A percentile compares a stretch with the other conserved stretches of the same genome.
These are phyloP conservation scores for Blastobotrys attinorum DNA, from an alignment of 805 yeast genomes.

Conservation along the genomic window DNA sequence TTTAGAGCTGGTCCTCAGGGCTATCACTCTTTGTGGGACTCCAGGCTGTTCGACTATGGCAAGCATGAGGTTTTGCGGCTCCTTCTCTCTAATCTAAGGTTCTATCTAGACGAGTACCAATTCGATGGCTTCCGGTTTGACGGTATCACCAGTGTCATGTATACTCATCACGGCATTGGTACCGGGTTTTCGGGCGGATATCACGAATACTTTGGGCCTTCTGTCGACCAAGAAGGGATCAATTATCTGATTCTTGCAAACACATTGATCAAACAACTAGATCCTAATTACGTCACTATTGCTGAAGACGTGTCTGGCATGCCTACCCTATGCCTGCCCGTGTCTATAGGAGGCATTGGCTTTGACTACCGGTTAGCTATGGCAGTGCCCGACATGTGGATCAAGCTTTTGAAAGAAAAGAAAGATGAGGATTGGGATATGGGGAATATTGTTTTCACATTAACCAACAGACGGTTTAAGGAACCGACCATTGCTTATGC, in stretches of 20 bases:
- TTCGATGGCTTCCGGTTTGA: constrained; percentile 97
- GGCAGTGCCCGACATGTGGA: constrained; percentile 99
- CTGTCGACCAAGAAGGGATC: constrained; percentile 83
- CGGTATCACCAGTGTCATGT: constrained; percentile 92
- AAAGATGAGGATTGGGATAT: constrained; percentile 89
- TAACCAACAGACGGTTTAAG: constrained; percentile 80
- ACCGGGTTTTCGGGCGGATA: constrained; percentile 85
- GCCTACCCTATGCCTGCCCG: constrained; percentile 84
- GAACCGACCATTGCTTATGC: constrained; percentile 89
- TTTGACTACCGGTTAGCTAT: constrained; percentile 89
- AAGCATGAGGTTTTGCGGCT: constrained; percentile 86
- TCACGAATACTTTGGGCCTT: constrained; percentile 75
- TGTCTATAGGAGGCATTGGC: constrained; percentile 77
- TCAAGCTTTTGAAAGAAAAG: constrained; percentile 77
- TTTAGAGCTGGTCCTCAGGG: constrained; percentile 93
- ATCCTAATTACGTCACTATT: constrained; percentile 57
- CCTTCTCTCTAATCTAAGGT: constrained; percentile 74
- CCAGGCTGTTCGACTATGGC: constrained; percentile 88
- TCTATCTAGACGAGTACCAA: constrained; percentile 69
- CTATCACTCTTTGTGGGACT: constrained; percentile 88
- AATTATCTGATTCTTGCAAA: constrained; percentile 89
- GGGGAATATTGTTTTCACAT: constrained; percentile 67
- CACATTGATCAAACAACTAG: constrained; percentile 52
- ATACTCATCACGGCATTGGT: constrained; percentile 87
- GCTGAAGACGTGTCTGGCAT: constrained; percentile 98